Base-by-base conservation (phyloP, 2,329 filamentous ascomycete species). In the Ceratocystis lukuohia region DNA sequence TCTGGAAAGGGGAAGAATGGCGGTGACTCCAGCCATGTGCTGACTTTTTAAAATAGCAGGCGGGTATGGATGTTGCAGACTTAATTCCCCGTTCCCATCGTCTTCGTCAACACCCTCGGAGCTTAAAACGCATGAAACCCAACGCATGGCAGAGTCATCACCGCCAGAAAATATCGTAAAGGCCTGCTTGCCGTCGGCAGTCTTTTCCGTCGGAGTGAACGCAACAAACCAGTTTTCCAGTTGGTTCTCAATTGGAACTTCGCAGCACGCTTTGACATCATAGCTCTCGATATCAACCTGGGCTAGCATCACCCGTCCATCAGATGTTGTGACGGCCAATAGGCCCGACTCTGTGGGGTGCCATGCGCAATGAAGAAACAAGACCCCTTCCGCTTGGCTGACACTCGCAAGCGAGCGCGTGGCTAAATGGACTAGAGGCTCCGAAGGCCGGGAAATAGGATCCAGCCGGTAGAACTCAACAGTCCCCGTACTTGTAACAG, bases 1-100 rank as follows among this genome's bases (percentile, higher is more conserved):
- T 1, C 77, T 22, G 0, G 80, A 72, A 1, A 96, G 76, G 0
- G 91, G 89, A 1, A 96, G 75, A 65, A 97, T 94, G 1, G 90
- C 85, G 0, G 92, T 96, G 0, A 97, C 88, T 10, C 94, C 93
- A 1, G 91, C 91, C n/a, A 80, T 79, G 71, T 96, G 91, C 33
- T 71, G 69, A n/a, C 74, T 73, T 68, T 80, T 85, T 33, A 77
- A 70, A 15, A 68, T 69, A 6, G 74, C 68, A 1, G 72, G 68
- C 5, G 72, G 67, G 67, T 72, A 74, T 1, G 69, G 72, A 17
- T 69, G 57, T 48, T 72, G 48, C 5, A 69, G 44, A 1, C 67
- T 28, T 22, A 64, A n/a, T 44, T 53, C 41, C 12, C 67, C 57
- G 8, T 69, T 64, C 2, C 62, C 50, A 2, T 66, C 62, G n/a